Evolutionary conservation across 2,329 filamentous ascomycete genomes (phyloP), one percentile per base, ranked within the genome.

Genomic region (Talaromyces marneffei): DNA sequence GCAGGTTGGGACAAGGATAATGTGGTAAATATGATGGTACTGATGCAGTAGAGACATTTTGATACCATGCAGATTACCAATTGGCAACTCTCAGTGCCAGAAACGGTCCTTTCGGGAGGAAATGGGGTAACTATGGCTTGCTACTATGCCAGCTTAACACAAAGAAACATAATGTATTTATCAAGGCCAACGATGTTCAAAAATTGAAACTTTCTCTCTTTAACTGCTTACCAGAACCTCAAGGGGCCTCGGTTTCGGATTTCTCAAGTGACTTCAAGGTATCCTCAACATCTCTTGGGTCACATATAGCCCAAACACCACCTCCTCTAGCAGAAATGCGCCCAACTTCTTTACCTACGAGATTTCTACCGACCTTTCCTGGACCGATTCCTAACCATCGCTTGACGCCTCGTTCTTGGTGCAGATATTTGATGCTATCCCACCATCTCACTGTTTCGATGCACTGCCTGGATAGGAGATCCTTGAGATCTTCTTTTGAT

Each of bases 391-490:
- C 93, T 55, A 97, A 84, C 89, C 93, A 97, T 60, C 92, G 82
- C 68, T 87, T 82, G 18, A 96, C 90, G 65, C 87, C 87, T 70
- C 88, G 84, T 68, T 94, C 86, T 72, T 94, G 87, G 72, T 97
- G 91, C 55, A 97, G 79, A 70, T 95, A 96, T 66, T 86, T 87
- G 69, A 97, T 92, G 69, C 90, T 94, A 67, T 95, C 91, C 87
- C 92, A 96, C 93, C 93, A 97, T 62, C 85, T 83, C 44, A 97
- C 91, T 31, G 92, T 97, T 77, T 96, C 91, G n/a, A 94, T 86
- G 64, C 89, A 92, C 70, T 92, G 89, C 54, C 90, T 79, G 1
- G 92, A 87, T 55, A 96, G 79, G 50, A 95, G 77, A 65, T 95
- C 87, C 71, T 90, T 90, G 33, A 97, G 79, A 65, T 95, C 85